Evolutionary conservation across 2,329 filamentous ascomycete species (phyloP).

Genomic region (Fusarium nisikadoi): DNA sequence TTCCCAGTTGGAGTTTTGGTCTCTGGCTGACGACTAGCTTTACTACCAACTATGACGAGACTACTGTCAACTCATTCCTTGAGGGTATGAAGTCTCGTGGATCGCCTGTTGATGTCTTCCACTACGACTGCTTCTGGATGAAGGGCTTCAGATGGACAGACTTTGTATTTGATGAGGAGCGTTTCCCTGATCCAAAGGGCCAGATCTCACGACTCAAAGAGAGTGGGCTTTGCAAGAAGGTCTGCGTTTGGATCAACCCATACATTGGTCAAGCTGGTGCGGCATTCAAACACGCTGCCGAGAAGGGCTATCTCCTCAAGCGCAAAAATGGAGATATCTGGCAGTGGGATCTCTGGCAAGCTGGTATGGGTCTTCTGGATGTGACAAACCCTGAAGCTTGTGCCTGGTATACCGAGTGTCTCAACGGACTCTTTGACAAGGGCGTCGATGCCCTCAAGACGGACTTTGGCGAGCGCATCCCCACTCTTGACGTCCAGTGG

Average conservation of each 20-base stretch:
- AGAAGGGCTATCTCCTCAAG: conserved; percentile 76
- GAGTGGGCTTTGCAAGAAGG: conserved; percentile 68
- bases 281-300: conserved; percentile 71
- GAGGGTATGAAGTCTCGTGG: conserved; percentile 74
- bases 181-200: conserved; percentile 74
- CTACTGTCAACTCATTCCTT: conserved; percentile 74
- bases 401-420: conserved; percentile 71
- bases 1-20: conserved; percentile 80
- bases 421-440: conserved; percentile 72
- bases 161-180: conserved; percentile 74
- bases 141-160: conserved; percentile 80
- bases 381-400: conserved; percentile 78
- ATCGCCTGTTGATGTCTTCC: conserved; percentile 76
- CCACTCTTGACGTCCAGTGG: conserved; percentile 72
- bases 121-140: conserved; percentile 84
- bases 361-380: conserved; percentile 79
- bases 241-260: conserved; percentile 82
- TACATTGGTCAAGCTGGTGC: conserved; percentile 77
- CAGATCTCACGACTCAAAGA: conserved; percentile 73
- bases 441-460: conserved; percentile 80
- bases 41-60: conserved; percentile 77
- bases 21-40: conserved; percentile 82
- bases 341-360: conserved; percentile 83
- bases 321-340: conserved; percentile 75
- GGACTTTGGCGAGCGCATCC: conserved; percentile 79